Evolutionary conservation across 805 yeast genomes (phyloP).

Genomic region (Scheffersomyces lignosus): DNA sequence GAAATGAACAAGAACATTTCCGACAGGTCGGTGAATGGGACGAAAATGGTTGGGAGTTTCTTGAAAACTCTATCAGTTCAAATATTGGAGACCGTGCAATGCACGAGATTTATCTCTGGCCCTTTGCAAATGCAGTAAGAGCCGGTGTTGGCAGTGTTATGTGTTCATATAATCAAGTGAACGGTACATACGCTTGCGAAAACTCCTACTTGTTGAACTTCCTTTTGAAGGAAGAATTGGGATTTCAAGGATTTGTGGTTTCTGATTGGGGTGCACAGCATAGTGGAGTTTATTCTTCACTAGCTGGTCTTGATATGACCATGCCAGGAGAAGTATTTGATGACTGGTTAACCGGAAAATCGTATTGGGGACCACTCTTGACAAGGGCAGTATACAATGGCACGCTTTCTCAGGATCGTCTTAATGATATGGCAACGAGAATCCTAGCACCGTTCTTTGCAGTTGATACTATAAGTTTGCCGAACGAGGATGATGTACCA

Average conservation of each 20-base stretch:
- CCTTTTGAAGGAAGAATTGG: conserved; percentile 58
- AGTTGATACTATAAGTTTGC: conserved; percentile 35
- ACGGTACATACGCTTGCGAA: conserved; percentile 59
- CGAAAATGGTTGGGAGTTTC: conserved; percentile 42
- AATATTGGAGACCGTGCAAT: conserved; percentile 60
- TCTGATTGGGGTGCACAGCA: conserved; percentile 70
- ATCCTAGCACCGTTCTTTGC: conserved; percentile 58
- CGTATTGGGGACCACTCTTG: conserved; percentile 58
- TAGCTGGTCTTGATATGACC: conserved; percentile 64
- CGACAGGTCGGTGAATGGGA: conserved; percentile 55
- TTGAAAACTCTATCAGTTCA: conserved; percentile 47
- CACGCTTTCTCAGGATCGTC: conserved; percentile 51
- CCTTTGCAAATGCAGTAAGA: conserved; percentile 60
- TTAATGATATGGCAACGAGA: conserved; percentile 63
- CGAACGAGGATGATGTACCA: conserved; percentile 45
- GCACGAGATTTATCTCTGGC: conserved; percentile 66
- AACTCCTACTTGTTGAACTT: conserved; percentile 56
- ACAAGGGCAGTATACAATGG: conserved; percentile 56
- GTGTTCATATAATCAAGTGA: conserved; percentile 60
- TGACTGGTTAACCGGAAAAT: conserved; percentile 52
- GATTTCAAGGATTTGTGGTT: conserved; percentile 67
- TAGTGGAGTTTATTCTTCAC: conserved; percentile 54
- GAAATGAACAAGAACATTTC: conserved; percentile 63
- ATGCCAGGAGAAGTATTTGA: conserved; percentile 63
- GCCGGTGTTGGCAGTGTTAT: conserved; percentile 64